Percentiles rank a stretch among this genome's conserved stretches.
phyloP scores from a whole-genome alignment of 306 rosid species.

The Betula pendula region DNA sequence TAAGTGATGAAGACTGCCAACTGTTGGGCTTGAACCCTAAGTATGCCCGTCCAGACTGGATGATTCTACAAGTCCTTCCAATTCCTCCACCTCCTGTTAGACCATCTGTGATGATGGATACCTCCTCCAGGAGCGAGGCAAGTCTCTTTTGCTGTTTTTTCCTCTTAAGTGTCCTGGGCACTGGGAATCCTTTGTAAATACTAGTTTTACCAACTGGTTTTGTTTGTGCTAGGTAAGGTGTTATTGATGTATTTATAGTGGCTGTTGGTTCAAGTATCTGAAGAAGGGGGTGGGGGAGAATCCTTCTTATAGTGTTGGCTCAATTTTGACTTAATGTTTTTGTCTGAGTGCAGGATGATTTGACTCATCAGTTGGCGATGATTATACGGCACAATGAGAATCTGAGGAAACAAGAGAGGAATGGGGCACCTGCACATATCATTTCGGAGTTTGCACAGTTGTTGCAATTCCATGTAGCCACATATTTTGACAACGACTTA shows the following conservation, averaged over 20 bases:
- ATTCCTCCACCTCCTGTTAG: constrained; percentile 99
- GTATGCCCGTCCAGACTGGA: constrained; percentile 98
- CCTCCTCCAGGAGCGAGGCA: constrained; percentile 98
- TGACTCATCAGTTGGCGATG: constrained; percentile 98
- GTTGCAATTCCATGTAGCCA: constrained; percentile 94
- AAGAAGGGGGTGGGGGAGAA: not conserved
- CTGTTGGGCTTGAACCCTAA: constrained; percentile 88
- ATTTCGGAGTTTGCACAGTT: constrained; percentile 96
- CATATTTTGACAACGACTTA: constrained; percentile 92
- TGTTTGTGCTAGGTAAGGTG: constrained; percentile 4
- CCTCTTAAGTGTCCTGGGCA: not conserved
- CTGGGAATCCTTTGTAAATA: not conserved
- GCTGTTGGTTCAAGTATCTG: constrained; percentile 2
- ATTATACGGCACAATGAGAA: constrained; percentile 94
- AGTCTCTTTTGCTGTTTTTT: constrained; percentile 28
- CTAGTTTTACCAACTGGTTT: constrained; percentile 17
- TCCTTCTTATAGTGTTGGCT: not conserved
- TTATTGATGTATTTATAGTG: not conserved
- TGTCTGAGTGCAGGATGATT: constrained; percentile 71
- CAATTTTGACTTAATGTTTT: constrained; percentile 24
- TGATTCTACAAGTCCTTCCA: constrained; percentile 98
- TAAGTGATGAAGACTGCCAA: constrained; percentile 90
- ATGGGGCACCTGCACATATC: constrained; percentile 96
- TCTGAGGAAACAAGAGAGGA: constrained; percentile 90
- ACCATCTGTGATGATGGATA: constrained; percentile 99